phyloP scores from a whole-genome alignment of 306 rosid genomes.

The Pyrus betulifolia region DNA sequence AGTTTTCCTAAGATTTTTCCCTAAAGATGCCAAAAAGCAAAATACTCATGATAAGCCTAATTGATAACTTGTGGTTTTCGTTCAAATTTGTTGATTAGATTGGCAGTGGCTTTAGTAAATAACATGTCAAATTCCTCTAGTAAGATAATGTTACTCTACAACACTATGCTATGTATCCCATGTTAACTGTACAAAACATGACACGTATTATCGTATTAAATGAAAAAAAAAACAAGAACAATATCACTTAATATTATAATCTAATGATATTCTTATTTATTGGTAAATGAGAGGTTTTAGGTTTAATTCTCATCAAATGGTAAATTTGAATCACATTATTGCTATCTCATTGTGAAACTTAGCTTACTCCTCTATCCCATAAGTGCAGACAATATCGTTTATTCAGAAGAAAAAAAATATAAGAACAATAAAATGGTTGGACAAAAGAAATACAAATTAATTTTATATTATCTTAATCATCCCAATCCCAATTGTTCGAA shows the following conservation, averaged over 20 bases:
- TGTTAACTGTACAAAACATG: no score
- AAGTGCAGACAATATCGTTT: no score
- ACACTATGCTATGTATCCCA: not conserved
- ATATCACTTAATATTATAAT: no score
- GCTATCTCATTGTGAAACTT: rapidly evolving
- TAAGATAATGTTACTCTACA: not conserved
- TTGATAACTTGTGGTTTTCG: no score
- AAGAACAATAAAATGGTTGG: not conserved
- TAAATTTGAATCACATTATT: no score
- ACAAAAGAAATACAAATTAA: not conserved
- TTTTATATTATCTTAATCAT: not conserved
- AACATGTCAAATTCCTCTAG: not conserved
- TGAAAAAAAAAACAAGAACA: no score
- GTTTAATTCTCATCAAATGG: no score
- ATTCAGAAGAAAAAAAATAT: no score
- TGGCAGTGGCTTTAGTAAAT: not conserved
- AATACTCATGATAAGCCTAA: not conserved
- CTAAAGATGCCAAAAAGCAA: not conserved
- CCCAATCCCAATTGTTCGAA: not conserved
- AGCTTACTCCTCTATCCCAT: no score
- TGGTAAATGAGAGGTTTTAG: no score
- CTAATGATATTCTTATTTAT: rapidly evolving
- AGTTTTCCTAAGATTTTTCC: no score
- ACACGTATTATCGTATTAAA: no score
- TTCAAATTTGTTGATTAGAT: not conserved